Conservation (phyloP, 805 yeast species). For the Zygosaccharomyces rouxii region DNA sequence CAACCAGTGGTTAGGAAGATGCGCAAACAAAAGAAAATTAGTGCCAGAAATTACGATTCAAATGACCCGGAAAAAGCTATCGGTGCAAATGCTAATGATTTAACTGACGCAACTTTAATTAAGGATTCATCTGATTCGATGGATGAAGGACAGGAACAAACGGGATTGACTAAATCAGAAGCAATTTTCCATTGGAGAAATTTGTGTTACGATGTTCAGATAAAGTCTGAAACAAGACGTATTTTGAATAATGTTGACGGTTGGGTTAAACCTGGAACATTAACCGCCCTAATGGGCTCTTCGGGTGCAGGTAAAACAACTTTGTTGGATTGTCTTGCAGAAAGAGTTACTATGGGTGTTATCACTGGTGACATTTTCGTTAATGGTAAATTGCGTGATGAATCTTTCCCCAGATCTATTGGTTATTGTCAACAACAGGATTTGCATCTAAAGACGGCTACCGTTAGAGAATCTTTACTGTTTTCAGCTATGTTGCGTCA, state of each 20-base stretch:
- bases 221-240: constrained; percentile 55
- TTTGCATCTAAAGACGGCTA: constrained; percentile 58
- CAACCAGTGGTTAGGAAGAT: constrained; percentile 44
- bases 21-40: constrained; percentile 37
- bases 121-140: constrained; percentile 21
- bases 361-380: constrained; percentile 65
- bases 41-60: constrained; percentile 22
- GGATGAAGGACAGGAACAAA: constrained; percentile 20
- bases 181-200: constrained; percentile 76
- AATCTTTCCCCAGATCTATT: constrained; percentile 57
- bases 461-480: constrained; percentile 66
- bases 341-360: constrained; percentile 65
- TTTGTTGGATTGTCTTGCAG: constrained; percentile 63
- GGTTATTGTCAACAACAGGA: constrained; percentile 80
- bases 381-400: constrained; percentile 56
- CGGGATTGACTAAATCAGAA: constrained; percentile 32
- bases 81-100: constrained; percentile 13
- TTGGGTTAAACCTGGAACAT: constrained; percentile 78
- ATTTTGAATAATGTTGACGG: constrained; percentile 67
- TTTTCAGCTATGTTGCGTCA: constrained; percentile 68
- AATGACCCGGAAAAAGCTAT: constrained; percentile 26
- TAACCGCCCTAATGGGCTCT: constrained; percentile 74
- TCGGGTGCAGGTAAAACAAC: constrained; percentile 84
- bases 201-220: constrained; percentile 64
- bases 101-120: constrained; percentile 24